Evolutionary conservation across 345 rosid species (phyloP).

Genomic region (Eucalyptus microcorys): DNA sequence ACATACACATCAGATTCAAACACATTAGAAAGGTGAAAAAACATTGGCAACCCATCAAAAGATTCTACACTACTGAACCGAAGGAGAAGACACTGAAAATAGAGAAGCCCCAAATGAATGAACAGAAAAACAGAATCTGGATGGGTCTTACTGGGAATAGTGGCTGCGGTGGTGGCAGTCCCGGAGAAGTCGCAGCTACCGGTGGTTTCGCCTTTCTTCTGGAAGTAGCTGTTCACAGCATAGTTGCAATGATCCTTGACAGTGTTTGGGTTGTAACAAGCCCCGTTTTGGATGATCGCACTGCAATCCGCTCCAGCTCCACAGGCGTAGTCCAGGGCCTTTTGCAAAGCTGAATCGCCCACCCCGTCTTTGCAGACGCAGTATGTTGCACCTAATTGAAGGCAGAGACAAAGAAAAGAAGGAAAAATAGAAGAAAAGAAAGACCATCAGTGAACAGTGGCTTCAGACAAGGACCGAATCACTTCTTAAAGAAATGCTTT

Average conservation of each 20-base stretch:
- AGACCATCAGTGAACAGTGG: background rate
- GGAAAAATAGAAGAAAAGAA: background rate
- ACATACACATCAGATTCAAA: background rate
- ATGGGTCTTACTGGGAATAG: background rate
- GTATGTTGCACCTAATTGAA: conserved; percentile 36
- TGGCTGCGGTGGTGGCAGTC: conserved; percentile 39
- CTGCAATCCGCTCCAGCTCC: conserved; percentile 77
- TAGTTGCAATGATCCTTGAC: conserved; percentile 78
- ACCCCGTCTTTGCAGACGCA: conserved; percentile 73
- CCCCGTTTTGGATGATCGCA: conserved; percentile 47
- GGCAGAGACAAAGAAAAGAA: background rate
- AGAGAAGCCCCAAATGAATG: background rate
- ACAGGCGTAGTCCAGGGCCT: conserved; percentile 78
- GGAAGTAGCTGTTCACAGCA: conserved; percentile 85
- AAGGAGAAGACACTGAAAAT: background rate
- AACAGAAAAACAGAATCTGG: background rate
- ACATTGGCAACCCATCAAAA: background rate
- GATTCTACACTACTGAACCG: background rate
- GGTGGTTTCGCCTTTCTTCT: conserved; percentile 35
- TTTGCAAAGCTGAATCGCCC: conserved; percentile 42
- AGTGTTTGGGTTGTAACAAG: conserved; percentile 76
- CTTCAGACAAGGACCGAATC: background rate
- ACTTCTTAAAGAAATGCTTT: background rate
- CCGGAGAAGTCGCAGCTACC: conserved; percentile 77
- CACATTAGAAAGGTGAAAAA: background rate